phyloP scores from a whole-genome alignment of 805 yeast species.

The Lipomyces kockii region DNA sequence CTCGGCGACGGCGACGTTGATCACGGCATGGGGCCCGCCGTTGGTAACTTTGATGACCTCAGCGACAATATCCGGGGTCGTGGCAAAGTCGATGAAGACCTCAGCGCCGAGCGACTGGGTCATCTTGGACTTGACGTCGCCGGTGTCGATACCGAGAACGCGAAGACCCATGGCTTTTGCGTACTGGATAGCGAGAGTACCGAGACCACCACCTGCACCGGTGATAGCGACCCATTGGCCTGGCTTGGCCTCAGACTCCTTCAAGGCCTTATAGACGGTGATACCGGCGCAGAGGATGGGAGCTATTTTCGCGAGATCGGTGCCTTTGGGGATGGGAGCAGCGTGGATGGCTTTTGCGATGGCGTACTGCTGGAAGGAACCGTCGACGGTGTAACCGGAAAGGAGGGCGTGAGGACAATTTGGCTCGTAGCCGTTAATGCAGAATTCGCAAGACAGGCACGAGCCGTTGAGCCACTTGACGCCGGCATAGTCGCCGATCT shows the following conservation, averaged over 20 bases:
- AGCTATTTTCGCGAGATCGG: constrained; percentile 75
- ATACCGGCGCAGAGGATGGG: constrained; percentile 92
- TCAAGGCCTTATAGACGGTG: constrained; percentile 88
- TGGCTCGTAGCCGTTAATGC: constrained; percentile 67
- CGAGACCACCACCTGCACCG: constrained; percentile 83
- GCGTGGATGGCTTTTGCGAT: constrained; percentile 89
- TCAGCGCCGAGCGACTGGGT: constrained; percentile 69
- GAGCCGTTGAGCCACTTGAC: constrained; percentile 83
- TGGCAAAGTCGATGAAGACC: constrained; percentile 62
- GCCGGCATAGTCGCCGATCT: constrained; percentile 82
- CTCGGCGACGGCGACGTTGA: constrained; percentile 76
- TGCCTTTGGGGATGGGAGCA: constrained; percentile 72
- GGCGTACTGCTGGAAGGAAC: constrained; percentile 89
- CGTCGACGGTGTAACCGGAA: constrained; percentile 88
- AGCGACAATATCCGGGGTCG: constrained; percentile 58
- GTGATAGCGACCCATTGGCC: constrained; percentile 79
- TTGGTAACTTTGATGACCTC: constrained; percentile 61
- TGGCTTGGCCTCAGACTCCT: constrained; percentile 70
- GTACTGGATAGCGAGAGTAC: constrained; percentile 73
- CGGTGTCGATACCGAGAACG: constrained; percentile 73
- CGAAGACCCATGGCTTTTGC: constrained; percentile 78
- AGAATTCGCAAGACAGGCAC: constrained; percentile 76
- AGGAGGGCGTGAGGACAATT: constrained; percentile 71
- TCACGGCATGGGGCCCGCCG: constrained; percentile 79
- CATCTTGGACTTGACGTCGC: constrained; percentile 62